Evolutionary conservation across 345 rosid genomes (phyloP).

Genomic region (Orychophragmus violaceus): DNA sequence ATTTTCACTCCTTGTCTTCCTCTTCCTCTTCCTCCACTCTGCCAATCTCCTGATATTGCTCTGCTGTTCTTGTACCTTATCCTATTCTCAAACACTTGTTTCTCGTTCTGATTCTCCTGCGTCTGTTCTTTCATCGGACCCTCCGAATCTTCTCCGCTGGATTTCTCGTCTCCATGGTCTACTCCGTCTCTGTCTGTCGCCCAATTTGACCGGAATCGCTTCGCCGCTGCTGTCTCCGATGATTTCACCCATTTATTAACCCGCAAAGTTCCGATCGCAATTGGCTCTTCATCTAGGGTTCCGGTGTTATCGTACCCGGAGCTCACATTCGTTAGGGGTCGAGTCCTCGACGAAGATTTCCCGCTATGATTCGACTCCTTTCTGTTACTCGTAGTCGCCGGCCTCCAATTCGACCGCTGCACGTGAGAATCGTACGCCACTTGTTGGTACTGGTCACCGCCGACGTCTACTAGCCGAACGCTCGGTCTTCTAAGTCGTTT

Average conservation of each 20-base stretch:
- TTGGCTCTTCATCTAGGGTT: slow-evolving; percentile 57
- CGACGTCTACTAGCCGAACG: slow-evolving; percentile 85
- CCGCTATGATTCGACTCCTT: slow-evolving; percentile 25
- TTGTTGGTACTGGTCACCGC: slow-evolving; percentile 45
- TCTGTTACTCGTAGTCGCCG: too few relatives aligned
- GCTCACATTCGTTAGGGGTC: slow-evolving; percentile 51
- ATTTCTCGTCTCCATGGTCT: slow-evolving; percentile 49
- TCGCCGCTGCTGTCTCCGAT: slow-evolving; percentile 24
- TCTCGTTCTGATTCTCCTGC: slow-evolving; percentile 22
- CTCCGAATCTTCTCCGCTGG: slow-evolving; percentile 61
- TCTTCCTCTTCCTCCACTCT: slow-evolving; percentile 47
- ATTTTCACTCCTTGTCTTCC: slow-evolving; percentile 18
- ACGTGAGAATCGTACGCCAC: slow-evolving; percentile 42
- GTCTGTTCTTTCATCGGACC: slow-evolving; percentile 59
- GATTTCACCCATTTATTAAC: slow-evolving; percentile 34
- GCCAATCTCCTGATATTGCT: slow-evolving; percentile 38
- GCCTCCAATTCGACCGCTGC: slow-evolving; percentile 38
- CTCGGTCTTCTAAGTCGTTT: slow-evolving; percentile 87
- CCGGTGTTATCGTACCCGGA: slow-evolving; percentile 39
- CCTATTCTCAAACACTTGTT: too few relatives aligned
- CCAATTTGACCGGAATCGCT: slow-evolving; percentile 65
- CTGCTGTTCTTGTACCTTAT: slow-evolving; percentile 35
- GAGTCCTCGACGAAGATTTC: slow-evolving; percentile 49
- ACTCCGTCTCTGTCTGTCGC: slow-evolving; percentile 53
- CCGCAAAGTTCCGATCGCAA: slow-evolving; percentile 64